A percentile compares a stretch with the other conserved stretches of the same genome.
Evolutionary conservation across 106 monocot genomes (phyloP).

Genomic region (Phalaenopsis aphrodite): DNA sequence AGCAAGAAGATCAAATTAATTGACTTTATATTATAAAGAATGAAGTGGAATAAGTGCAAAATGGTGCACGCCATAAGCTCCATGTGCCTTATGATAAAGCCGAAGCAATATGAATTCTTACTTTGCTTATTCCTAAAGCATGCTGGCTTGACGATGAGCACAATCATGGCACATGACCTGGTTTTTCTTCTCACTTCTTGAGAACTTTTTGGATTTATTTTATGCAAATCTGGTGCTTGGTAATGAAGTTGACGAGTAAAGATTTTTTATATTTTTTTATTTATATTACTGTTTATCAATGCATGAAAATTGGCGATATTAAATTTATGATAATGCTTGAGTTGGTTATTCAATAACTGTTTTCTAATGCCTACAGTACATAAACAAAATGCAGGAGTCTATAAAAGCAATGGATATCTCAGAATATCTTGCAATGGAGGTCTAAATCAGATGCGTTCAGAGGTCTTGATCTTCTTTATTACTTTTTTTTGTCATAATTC

Average conservation of each 20-base stretch:
- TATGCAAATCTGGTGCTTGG: background rate
- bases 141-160: background rate
- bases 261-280: background rate
- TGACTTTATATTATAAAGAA: background rate
- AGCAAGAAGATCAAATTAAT: background rate
- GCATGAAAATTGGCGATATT: background rate
- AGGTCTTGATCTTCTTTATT: constrained; percentile 35
- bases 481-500: background rate
- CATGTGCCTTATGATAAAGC: no score
- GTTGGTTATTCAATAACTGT: background rate
- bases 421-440: constrained; percentile 95
- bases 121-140: background rate
- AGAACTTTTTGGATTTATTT: background rate
- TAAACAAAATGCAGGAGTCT: constrained; percentile 52
- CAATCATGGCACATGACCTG: background rate
- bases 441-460: constrained; percentile 94
- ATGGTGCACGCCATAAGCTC: no score
- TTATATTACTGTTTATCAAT: background rate
- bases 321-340: background rate
- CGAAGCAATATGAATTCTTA: no score
- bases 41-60: background rate
- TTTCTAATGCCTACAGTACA: background rate
- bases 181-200: background rate
- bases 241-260: background rate
- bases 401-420: constrained; percentile 81